Percentiles rank a stretch among this genome's conserved stretches.
Evolutionary conservation across 2,329 filamentous ascomycete genomes (phyloP).

Genomic region (Thelonectria blattea): DNA sequence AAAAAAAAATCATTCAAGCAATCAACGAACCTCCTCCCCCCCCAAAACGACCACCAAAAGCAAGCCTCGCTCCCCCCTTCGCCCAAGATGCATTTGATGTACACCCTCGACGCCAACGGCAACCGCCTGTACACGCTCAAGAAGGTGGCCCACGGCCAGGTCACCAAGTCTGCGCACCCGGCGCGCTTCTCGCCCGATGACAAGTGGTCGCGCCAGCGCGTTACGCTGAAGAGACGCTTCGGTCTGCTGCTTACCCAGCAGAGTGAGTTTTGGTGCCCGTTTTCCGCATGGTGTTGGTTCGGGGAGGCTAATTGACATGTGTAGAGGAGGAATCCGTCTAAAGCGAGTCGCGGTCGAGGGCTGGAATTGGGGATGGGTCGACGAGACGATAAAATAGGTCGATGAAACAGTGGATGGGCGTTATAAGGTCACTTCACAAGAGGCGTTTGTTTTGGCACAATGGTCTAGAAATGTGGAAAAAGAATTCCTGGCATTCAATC

Average conservation of each 20-base stretch:
- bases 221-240: conserved; percentile 94
- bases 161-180: conserved; percentile 95
- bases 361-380: background rate
- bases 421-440: conserved; percentile 23
- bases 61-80: conserved; percentile 9
- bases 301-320: conserved; percentile 7
- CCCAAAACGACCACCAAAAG: conserved; percentile 6
- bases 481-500: conserved; percentile 14
- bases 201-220: conserved; percentile 96
- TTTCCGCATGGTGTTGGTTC: too few relatives aligned
- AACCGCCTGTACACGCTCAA: conserved; percentile 95
- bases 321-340: conserved; percentile 30
- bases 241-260: conserved; percentile 85
- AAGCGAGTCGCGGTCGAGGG: background rate
- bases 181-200: conserved; percentile 97
- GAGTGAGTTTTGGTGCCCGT: conserved; percentile 49
- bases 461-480: conserved; percentile 18
- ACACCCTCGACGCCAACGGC: conserved; percentile 81
- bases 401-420: conserved; percentile 18
- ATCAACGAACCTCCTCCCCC: conserved; percentile 18
- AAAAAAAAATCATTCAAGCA: background rate
- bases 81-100: conserved; percentile 69
- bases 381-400: background rate
- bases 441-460: conserved; percentile 23
- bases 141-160: conserved; percentile 81